Base-by-base conservation (phyloP, 805 yeast genomes). In the Zygosaccharomyces rouxii region DNA sequence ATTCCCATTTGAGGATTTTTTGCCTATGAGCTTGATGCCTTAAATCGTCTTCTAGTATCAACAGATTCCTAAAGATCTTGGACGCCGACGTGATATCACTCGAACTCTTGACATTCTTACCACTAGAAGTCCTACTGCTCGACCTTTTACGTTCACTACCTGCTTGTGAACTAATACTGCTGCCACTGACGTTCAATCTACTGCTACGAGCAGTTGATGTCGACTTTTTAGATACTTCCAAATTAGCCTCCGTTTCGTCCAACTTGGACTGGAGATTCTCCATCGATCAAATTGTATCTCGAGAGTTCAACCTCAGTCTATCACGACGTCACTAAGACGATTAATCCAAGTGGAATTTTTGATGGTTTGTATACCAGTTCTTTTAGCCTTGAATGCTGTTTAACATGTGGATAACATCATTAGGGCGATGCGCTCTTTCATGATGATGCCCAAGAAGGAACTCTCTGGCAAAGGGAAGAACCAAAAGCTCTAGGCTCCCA, bases 41-140 rank as follows among this genome's bases (percentile, higher is more conserved):
- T 44, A 94, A 71, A 47, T 88, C 82, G 61, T 90, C 96, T 66
- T 92, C 99, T 46, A 90, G 66, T 13, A 92, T 84, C 42, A 92
- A 71, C 55, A 94, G 68, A 63, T 92, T 89, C 41, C 95, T 77
- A 64, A 84, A 88, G 13, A 89, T 81, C 71, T 84, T 83, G 1
- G 89, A 86, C 0, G 86, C 76, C 6, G 81, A 78, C 7, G 76
- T 70, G 25, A 70, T 60, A 25, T 65, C 67, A 21, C 55, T 57
- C 7, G 63, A 54, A 49, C 60, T 62, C 39, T 52, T 55, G 30
- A 56, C 51, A 38, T 57, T 58, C 48, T 56, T 56, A 29, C 58
- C 58, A 53, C 69, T 63, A 3, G 68, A 62, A 3, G 64, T 54
- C 28, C 59, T 56, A 37, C 68, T 62, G 37, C 52, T 54, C 3